Percentiles rank a stretch among this genome's conserved stretches.
phyloP scores from a whole-genome alignment of 1,139 yeast genomes.

The Magnusiomyces starmeri region DNA sequence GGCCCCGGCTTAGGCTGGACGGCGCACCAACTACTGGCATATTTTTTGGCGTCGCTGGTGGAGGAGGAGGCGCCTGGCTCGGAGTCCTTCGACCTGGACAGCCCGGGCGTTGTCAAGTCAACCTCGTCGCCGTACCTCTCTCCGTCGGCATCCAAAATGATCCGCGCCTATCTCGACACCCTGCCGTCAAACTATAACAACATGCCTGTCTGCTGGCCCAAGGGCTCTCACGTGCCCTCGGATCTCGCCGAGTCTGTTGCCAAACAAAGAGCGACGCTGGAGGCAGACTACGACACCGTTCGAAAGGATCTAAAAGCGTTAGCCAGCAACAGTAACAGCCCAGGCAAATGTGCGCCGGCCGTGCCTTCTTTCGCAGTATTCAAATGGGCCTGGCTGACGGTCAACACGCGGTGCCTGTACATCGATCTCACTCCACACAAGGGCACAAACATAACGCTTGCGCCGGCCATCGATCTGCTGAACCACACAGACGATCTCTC shows the following conservation, averaged over 20 bases:
- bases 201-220: slow-evolving; percentile 11
- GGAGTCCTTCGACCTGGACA: background rate
- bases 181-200: slow-evolving; percentile 11
- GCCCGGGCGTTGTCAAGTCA: slow-evolving; percentile 2
- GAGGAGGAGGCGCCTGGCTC: slow-evolving; percentile 4
- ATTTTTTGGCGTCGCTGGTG: background rate
- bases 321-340: background rate
- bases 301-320: background rate
- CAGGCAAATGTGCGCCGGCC: no score
- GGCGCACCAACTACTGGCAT: slow-evolving; percentile 5
- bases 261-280: slow-evolving; percentile 6
- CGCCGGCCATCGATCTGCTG: slow-evolving; percentile 83
- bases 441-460: slow-evolving; percentile 75
- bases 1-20: background rate
- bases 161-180: slow-evolving; percentile 9
- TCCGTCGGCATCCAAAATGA: background rate
- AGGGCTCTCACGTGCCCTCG: background rate
- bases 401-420: slow-evolving; percentile 86
- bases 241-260: slow-evolving; percentile 2
- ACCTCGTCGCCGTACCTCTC: slow-evolving; percentile 5
- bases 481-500: slow-evolving; percentile 55
- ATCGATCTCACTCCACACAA: slow-evolving; percentile 43
- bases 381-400: slow-evolving; percentile 75
- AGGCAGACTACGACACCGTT: slow-evolving; percentile 2
- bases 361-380: slow-evolving; percentile 17